Percentiles rank a stretch among this genome's conserved stretches.
Evolutionary conservation across 1,284 basidiomycete species (phyloP).

Genomic region (Ceratobasidium sp.): DNA sequence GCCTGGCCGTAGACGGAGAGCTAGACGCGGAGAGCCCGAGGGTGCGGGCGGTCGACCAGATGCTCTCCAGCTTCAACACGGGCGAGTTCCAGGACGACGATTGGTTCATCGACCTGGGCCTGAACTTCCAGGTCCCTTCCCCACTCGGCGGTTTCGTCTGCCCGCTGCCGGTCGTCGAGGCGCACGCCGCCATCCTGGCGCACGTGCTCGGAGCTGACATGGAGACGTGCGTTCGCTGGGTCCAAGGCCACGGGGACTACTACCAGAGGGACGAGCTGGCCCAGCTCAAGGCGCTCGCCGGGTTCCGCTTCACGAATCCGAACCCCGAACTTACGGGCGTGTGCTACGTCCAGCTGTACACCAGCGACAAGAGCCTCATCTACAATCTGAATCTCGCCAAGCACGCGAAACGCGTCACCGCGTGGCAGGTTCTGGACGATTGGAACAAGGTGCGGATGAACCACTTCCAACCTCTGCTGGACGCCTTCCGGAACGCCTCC

Average conservation of each 20-base stretch:
- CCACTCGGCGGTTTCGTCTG: background rate
- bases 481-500: background rate
- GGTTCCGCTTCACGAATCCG: constrained; percentile 17
- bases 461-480: constrained; percentile 7
- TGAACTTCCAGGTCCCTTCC: background rate
- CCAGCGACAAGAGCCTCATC: constrained; percentile 12
- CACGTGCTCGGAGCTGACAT: background rate
- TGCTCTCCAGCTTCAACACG: constrained; percentile 3
- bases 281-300: constrained; percentile 10
- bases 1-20: background rate
- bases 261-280: constrained; percentile 33
- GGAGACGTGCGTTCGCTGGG: background rate
- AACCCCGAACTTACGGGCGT: background rate
- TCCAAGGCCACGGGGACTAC: background rate
- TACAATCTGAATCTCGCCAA: constrained; percentile 24
- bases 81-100: background rate
- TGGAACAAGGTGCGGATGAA: constrained; percentile 2
- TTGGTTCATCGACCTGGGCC: constrained; percentile 28
- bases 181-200: background rate
- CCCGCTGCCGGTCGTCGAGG: background rate
- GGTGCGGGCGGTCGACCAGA: constrained; percentile 5
- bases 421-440: background rate
- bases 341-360: constrained; percentile 15
- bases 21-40: background rate
- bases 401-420: constrained; percentile 2